Evolutionary conservation across 129 eudicot genomes (phyloP).

Genomic region (Flaveria robusta): DNA sequence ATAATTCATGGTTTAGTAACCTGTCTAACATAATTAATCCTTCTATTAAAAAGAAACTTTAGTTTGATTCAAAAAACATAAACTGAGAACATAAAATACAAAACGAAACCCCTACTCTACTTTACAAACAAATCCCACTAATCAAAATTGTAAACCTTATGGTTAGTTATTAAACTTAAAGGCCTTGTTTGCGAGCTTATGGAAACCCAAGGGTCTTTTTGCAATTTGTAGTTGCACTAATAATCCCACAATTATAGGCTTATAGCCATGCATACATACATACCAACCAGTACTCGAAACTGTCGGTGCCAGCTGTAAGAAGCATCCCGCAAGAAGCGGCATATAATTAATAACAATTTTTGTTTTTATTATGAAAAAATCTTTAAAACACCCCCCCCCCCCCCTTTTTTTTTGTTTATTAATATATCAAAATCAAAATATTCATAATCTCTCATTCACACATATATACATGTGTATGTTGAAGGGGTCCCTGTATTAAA

Average conservation of each 20-base stretch:
- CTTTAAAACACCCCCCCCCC: too few relatives aligned
- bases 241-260: slow-evolving; percentile 25
- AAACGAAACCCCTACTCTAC: not conserved
- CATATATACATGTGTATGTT: too few relatives aligned
- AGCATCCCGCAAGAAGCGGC: not conserved
- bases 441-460: too few relatives aligned
- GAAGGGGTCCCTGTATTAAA: too few relatives aligned
- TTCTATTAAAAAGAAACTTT: too few relatives aligned
- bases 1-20: too few relatives aligned
- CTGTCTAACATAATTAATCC: too few relatives aligned
- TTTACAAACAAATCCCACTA: slow-evolving; percentile 3
- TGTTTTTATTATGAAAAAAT: not conserved
- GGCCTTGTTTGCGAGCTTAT: slow-evolving; percentile 3
- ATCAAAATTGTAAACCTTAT: not conserved
- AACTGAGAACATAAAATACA: not conserved
- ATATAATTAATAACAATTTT: not conserved
- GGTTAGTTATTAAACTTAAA: not conserved
- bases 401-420: too few relatives aligned
- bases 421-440: too few relatives aligned
- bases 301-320: slow-evolving; percentile 41
- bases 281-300: slow-evolving; percentile 14
- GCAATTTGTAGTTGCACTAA: not conserved
- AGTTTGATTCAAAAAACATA: not conserved
- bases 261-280: too few relatives aligned
- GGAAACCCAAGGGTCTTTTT: slow-evolving; percentile 5